A percentile compares a stretch with the other conserved stretches of the same genome.
phyloP scores from a whole-genome alignment of 768 basidiomycete species.

The Tylopilus felleus region DNA sequence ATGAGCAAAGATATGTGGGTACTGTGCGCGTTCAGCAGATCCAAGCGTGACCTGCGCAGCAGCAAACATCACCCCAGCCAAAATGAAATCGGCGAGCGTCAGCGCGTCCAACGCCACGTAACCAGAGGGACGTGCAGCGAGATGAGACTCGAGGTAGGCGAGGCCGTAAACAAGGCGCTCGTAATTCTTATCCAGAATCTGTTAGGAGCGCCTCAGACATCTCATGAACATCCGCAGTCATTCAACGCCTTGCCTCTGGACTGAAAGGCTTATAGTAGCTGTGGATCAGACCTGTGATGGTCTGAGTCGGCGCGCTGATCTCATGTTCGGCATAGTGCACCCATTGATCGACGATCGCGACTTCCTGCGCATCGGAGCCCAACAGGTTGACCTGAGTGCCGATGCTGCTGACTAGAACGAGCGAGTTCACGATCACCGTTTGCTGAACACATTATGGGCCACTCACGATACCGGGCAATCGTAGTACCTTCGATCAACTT shows the following conservation, averaged over 20 bases:
- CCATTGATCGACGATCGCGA: constrained; percentile 11
- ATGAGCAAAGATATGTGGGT: constrained; percentile 15
- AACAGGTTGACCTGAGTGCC: constrained; percentile 9
- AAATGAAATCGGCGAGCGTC: constrained; percentile 20
- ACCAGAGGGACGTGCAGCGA: constrained; percentile 7
- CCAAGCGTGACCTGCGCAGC: constrained; percentile 7
- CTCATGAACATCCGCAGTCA: too few relatives aligned
- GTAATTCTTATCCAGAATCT: neutral
- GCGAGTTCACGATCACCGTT: neutral
- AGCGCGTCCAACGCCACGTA: constrained; percentile 12
- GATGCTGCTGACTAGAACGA: constrained; percentile 12
- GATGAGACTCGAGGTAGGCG: constrained; percentile 14
- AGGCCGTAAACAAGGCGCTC: constrained; percentile 5
- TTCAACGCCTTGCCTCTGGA: constrained; percentile 1
- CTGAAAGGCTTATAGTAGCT: neutral
- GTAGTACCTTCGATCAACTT: constrained; percentile 17
- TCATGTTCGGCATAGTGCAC: constrained; percentile 13
- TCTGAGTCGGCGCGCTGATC: constrained; percentile 3
- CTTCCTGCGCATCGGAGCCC: constrained; percentile 11
- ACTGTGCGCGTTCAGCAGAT: constrained; percentile 12
- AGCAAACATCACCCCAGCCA: constrained; percentile 6
- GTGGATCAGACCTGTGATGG: constrained; percentile 1
- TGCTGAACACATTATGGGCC: too few relatives aligned
- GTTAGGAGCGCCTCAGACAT: neutral
- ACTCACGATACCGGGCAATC: constrained; percentile 24